A percentile compares a stretch with the other conserved stretches of the same genome.
These are phyloP conservation scores for Selaginella tamariscina DNA, from an alignment of 75 land plant species.

Conservation along the genomic window DNA sequence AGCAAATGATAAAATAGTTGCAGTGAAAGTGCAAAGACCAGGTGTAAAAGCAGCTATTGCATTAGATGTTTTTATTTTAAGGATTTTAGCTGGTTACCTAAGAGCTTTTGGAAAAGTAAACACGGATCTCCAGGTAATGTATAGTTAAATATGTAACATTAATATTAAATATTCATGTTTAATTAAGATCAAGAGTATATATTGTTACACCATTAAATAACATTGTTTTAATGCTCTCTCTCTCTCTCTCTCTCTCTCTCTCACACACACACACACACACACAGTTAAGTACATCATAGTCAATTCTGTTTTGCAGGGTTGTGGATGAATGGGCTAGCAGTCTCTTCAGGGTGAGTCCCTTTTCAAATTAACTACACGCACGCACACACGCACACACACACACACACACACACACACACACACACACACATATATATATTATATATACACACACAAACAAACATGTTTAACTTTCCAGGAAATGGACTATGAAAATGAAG, in stretches of 20 bases:
- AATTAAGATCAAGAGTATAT: too few species aligned
- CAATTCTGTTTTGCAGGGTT: conserved; percentile 39
- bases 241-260: too few species aligned
- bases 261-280: too few species aligned
- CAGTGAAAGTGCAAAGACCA: conserved; percentile 95
- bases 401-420: too few species aligned
- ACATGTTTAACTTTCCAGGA: conserved; percentile 37
- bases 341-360: conserved; percentile 57
- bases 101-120: conserved; percentile 51
- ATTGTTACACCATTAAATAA: too few species aligned
- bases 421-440: too few species aligned
- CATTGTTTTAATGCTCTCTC: too few species aligned
- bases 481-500: conserved; percentile 91
- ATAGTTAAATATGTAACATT: neutral
- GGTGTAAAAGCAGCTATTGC: conserved; percentile 91
- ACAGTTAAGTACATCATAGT: neutral
- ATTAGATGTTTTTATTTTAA: conserved; percentile 61
- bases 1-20: conserved; percentile 52
- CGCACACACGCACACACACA: too few species aligned
- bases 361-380: too few species aligned
- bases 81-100: conserved; percentile 47
- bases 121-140: conserved; percentile 77
- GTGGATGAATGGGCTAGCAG: conserved; percentile 99
- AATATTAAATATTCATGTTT: too few species aligned
- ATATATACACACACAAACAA: too few species aligned